These are phyloP conservation scores for Fragaria iinumae DNA, from an alignment of 306 rosid genomes.

Conservation along the genomic window DNA sequence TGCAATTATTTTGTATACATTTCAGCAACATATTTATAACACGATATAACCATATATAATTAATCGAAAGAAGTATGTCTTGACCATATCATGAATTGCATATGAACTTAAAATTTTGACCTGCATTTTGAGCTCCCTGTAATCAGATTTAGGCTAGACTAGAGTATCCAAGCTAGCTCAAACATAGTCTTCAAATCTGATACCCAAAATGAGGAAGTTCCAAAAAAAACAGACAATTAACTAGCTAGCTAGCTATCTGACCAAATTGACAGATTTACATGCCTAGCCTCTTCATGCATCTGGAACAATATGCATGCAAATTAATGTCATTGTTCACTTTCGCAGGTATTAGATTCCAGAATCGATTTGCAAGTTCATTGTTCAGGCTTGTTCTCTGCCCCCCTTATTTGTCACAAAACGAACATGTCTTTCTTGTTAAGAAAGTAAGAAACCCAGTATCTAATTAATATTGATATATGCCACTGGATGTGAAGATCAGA, in stretches of 20 bases:
- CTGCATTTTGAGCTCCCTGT: too few species aligned
- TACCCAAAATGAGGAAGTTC: neutral
- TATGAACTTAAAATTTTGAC: too few species aligned
- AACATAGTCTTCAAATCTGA: too few species aligned
- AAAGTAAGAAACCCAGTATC: conserved; percentile 16
- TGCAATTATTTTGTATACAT: too few species aligned
- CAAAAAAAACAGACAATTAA: neutral
- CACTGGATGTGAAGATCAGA: conserved; percentile 21
- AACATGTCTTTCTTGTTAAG: too few species aligned
- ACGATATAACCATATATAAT: too few species aligned
- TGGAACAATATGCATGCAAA: neutral
- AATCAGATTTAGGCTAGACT: too few species aligned
- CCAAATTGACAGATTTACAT: neutral
- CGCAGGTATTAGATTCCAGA: neutral
- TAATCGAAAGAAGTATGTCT: too few species aligned
- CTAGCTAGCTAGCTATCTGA: neutral
- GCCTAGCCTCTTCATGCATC: too few species aligned
- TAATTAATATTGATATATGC: neutral
- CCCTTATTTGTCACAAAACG: neutral
- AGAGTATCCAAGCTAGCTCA: too few species aligned
- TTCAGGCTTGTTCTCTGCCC: neutral
- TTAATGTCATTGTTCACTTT: neutral
- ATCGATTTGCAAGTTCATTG: neutral
- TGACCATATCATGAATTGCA: too few species aligned
- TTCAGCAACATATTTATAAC: too few species aligned